A percentile compares a stretch with the other conserved stretches of the same genome.
Conservation (phyloP, 1,284 basidiomycete species). For the Cutaneotrichosporon cutaneum region DNA sequence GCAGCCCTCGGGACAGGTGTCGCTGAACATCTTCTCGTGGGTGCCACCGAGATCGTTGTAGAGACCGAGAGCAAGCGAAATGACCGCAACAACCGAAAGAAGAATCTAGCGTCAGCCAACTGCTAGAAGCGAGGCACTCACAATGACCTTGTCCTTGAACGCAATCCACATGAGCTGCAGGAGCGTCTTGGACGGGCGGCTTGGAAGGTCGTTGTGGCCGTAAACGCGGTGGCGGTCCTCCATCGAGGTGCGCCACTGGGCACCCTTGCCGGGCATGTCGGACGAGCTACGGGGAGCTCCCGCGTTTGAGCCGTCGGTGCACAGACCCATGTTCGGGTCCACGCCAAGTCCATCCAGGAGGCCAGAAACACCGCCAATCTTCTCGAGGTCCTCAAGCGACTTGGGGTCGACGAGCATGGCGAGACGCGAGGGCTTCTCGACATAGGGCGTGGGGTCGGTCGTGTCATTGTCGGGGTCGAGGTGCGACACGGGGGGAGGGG, state of each 20-base stretch:
- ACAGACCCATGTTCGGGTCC: slow-evolving; percentile 60
- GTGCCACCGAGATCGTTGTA: slow-evolving; percentile 86
- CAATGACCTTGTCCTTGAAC: slow-evolving; percentile 89
- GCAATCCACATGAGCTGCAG: slow-evolving; percentile 89
- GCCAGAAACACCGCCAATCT: slow-evolving; percentile 70
- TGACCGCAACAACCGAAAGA: slow-evolving; percentile 82
- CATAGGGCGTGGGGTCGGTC: slow-evolving; percentile 70
- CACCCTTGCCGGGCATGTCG: slow-evolving; percentile 46
- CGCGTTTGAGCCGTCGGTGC: slow-evolving; percentile 24
- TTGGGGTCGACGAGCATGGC: slow-evolving; percentile 83
- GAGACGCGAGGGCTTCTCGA: slow-evolving; percentile 69
- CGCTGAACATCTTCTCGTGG: slow-evolving; percentile 56
- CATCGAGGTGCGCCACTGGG: slow-evolving; percentile 60
- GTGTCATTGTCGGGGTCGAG: slow-evolving; percentile 58
- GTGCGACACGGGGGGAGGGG: slow-evolving; percentile 35
- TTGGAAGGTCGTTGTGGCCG: slow-evolving; percentile 79
- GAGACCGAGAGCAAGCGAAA: slow-evolving; percentile 90
- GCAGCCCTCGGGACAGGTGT: slow-evolving; percentile 54
- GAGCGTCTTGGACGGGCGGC: slow-evolving; percentile 73
- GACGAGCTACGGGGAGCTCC: slow-evolving; percentile 29
- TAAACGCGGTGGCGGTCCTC: slow-evolving; percentile 72
- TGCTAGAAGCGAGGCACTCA: slow-evolving; percentile 53
- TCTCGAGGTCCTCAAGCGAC: slow-evolving; percentile 62
- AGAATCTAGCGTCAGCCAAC: slow-evolving; percentile 62
- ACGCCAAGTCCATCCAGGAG: slow-evolving; percentile 75